Base-by-base conservation (phyloP, 495 filamentous ascomycete species). In the Penicillium coffeae region DNA sequence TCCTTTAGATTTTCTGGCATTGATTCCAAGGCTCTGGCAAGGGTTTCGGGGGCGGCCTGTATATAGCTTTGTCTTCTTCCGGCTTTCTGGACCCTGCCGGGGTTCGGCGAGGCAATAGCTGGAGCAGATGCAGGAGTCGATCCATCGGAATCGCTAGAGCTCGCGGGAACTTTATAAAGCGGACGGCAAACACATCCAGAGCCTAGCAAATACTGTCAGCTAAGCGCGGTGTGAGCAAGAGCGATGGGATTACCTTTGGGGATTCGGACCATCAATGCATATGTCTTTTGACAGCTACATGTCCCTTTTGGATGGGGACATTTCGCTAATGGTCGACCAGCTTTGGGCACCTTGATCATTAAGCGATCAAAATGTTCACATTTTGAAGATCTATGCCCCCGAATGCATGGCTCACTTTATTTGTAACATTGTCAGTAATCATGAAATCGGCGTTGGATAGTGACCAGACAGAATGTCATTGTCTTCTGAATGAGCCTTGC, bases 381-480 rank as follows among this genome's bases (percentile, higher is more conserved):
- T 76, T 85, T 88, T 53, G 88, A 88, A 18, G 89, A 90, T 55
- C 89, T 84, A 66, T 94, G 89, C 42, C 89, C 89, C 44, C 87
- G 85, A 54, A 92, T 88, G 56, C 89, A 94, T 59, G 87, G 84
- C 72, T 85, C 83, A 61, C 88, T 93, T 18, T 8, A 21, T 30
- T 40, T 19, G 3, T 21, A 19, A 9, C 2, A 9, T 21, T 27
- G 40, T 62, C 16, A 63, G 53, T 20, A 8, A 1, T 38, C 8
- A 6, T 37, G 35, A 37, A n/a, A 37, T 30, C 25, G 25, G 25
- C 10, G 4, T 4, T 4, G 25, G 10, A 5, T 30, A 10, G 25
- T 4, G 25, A 30, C 25, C 35, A 14, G 35, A 37, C 4, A 35
- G 16, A 19, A 34, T 8, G 30, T 8, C 1, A 34, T n/a, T n/a